Evolutionary conservation across 306 rosid genomes (phyloP).

Genomic region (Rosa multiflora): DNA sequence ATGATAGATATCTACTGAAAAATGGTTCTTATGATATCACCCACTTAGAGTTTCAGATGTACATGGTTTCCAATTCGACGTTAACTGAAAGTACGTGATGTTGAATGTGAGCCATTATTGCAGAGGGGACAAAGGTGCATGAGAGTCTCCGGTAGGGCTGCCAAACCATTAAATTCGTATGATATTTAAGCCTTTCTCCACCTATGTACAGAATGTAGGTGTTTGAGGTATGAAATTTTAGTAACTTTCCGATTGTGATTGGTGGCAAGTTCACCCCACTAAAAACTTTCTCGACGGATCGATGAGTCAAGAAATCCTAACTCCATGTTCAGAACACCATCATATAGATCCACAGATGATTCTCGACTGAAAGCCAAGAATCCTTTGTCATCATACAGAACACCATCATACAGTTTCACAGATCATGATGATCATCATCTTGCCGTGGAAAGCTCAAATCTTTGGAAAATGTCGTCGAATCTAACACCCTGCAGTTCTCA

Average conservation of each 20-base stretch:
- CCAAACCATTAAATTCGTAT: not conserved
- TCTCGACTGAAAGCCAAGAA: not conserved
- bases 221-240: not conserved
- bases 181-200: not conserved
- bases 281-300: not conserved
- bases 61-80: not conserved
- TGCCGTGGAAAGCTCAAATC: not conserved
- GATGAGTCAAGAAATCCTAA: not conserved
- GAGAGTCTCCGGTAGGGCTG: not conserved
- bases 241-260: not conserved
- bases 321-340: not conserved
- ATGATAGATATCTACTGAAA: not conserved
- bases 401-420: not conserved
- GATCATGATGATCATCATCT: not conserved
- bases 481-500: not conserved
- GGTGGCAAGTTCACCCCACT: not conserved
- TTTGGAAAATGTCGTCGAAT: not conserved
- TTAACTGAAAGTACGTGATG: not conserved
- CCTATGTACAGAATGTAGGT: not conserved
- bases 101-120: conserved; percentile 5
- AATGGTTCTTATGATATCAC: not conserved
- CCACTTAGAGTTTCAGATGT: not conserved
- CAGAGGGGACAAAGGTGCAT: not conserved
- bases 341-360: not conserved
- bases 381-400: not conserved